A percentile compares a stretch with the other conserved stretches of the same genome.
Evolutionary conservation across 2,329 filamentous ascomycete genomes (phyloP).

Genomic region (Fusarium guadeloupense): DNA sequence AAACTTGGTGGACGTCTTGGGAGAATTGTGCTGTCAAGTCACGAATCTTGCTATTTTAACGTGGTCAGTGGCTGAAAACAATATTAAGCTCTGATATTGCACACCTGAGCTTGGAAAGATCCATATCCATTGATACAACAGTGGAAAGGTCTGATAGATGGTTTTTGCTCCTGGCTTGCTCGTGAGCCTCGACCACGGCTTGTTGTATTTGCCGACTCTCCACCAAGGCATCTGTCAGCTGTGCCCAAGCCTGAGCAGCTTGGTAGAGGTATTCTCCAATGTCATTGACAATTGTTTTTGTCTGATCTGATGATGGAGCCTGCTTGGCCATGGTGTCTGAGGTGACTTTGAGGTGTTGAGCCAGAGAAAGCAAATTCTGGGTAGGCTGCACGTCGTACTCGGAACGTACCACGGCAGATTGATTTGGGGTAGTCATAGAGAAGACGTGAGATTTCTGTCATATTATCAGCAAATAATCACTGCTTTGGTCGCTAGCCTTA

Average conservation of each 20-base stretch:
- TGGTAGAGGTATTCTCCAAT: conserved; percentile 50
- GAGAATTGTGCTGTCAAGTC: conserved; percentile 36
- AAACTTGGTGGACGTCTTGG: conserved; percentile 28
- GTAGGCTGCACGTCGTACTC: conserved; percentile 23
- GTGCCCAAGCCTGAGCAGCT: conserved; percentile 46
- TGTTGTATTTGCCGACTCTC: conserved; percentile 47
- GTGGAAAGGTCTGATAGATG: conserved; percentile 44
- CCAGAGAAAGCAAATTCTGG: conserved; percentile 20
- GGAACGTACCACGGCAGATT: conserved; percentile 1
- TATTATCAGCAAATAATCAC: not conserved
- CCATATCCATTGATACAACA: conserved; percentile 46
- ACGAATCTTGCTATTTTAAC: conserved; percentile 25
- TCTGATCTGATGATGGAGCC: conserved; percentile 5
- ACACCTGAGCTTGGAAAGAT: conserved; percentile 35
- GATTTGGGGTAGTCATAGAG: conserved; percentile 22
- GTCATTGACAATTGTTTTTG: conserved; percentile 44
- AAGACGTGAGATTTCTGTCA: not conserved
- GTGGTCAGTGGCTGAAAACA: not conserved
- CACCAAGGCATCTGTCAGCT: conserved; percentile 46
- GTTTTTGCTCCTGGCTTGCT: conserved; percentile 40
- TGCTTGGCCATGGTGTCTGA: conserved; percentile 26
- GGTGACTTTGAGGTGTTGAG: conserved; percentile 19
- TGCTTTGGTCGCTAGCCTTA: not conserved
- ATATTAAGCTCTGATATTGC: no score
- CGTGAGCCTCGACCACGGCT: conserved; percentile 41